Percentiles rank a stretch among this genome's conserved stretches.
Conservation (phyloP, 1,139 yeast genomes). For the Debaryomyces fabryi region DNA sequence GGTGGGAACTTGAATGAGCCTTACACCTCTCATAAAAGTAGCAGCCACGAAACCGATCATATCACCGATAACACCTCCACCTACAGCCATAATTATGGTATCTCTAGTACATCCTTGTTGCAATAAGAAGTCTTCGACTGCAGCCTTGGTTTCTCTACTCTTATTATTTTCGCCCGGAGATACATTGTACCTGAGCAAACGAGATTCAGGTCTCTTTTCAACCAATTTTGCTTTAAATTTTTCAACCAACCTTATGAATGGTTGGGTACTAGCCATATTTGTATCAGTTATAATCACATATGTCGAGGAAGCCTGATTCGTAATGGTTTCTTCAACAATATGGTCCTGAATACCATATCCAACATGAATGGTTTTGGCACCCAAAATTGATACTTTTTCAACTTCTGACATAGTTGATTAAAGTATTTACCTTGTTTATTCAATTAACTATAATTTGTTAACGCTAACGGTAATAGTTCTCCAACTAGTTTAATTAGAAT, state of each 20-base stretch:
- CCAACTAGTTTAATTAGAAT: not conserved
- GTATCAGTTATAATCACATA: slow-evolving; percentile 90
- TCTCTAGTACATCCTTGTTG: slow-evolving; percentile 93
- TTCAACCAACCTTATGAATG: slow-evolving; percentile 45
- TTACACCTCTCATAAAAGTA: slow-evolving; percentile 97
- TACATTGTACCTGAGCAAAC: slow-evolving; percentile 73
- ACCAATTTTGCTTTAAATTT: slow-evolving; percentile 36
- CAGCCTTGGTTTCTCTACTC: slow-evolving; percentile 85
- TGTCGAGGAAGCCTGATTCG: slow-evolving; percentile 75
- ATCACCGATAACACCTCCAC: slow-evolving; percentile 99
- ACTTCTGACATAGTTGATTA: slow-evolving; percentile 29
- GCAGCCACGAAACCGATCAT: slow-evolving; percentile 99
- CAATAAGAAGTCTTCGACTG: slow-evolving; percentile 87
- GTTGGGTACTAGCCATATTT: slow-evolving; percentile 72
- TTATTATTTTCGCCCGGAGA: slow-evolving; percentile 95
- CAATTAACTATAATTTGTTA: slow-evolving; percentile 3
- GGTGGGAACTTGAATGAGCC: slow-evolving; percentile 93
- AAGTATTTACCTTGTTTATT: not conserved
- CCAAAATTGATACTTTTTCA: slow-evolving; percentile 71
- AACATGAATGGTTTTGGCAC: slow-evolving; percentile 83
- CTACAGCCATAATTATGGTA: slow-evolving; percentile 91
- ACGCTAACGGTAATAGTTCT: not conserved
- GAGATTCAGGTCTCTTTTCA: slow-evolving; percentile 46
- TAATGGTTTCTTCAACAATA: slow-evolving; percentile 69
- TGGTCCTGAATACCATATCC: slow-evolving; percentile 83